Evolutionary conservation across 2,329 filamentous ascomycete species (phyloP), one percentile per base, ranked within the genome.

Genomic region (Colletotrichum endophyticum): DNA sequence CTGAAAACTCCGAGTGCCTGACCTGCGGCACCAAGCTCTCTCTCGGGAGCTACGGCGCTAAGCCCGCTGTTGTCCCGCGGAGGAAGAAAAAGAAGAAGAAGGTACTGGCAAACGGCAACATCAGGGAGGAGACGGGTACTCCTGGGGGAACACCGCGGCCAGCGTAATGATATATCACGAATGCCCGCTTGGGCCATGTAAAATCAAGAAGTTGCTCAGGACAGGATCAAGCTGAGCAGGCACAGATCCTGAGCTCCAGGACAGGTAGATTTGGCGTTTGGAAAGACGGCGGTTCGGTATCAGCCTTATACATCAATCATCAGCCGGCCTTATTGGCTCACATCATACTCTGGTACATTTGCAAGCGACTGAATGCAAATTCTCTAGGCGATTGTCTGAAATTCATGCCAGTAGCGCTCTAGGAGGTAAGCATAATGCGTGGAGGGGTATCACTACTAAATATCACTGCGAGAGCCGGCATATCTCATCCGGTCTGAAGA

Each of bases 1-100:
- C 91, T 2, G 84, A 85, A 5, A 91, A 91, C 68, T 92, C 91
- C 4, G 91, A 93, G 78, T 98, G 96, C 83, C 87, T 97, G 78
- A 98, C 95, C 0, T 98, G 96, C 83, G 95, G 94, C 3, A 96
- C 94, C 5, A 91, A 92, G 81, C 88, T 98, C 34, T 89, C 92
- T n/a, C 86, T 96, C n/a, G 94, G 94, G 1, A 91, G 91, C 75
- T 96, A 96, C 81, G 95, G 95, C 25, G 89, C 91, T 7, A 95
- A 93, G 81, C 95, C 95, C 2, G 94, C 93, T n/a, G 94, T 96
- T 7, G 88, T 96, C 22, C 91, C 92, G 2, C 88, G 90, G 69
- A 92, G 89, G 81, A 96, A 94, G 87, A 95, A 93, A 84, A 96
- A 94, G 88, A 95, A 94, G 90, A 95, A 93, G 87, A 92, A 89